phyloP scores from a whole-genome alignment of 768 basidiomycete species.

The Pleurotus tuber-regium region DNA sequence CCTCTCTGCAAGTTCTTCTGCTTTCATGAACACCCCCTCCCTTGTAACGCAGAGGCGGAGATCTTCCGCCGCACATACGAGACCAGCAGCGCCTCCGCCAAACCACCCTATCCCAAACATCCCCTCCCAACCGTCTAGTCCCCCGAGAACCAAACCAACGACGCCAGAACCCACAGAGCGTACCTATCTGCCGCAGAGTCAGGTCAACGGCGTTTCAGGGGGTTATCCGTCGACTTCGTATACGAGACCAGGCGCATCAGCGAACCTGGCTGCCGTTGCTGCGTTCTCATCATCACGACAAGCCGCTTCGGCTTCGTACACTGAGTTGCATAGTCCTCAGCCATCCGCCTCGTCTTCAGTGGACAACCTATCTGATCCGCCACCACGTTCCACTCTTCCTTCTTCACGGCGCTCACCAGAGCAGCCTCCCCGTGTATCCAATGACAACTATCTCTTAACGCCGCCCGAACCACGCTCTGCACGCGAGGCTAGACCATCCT shows the following conservation, averaged over 20 bases:
- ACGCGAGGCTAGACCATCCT: slow-evolving; percentile 62
- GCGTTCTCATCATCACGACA: slow-evolving; percentile 57
- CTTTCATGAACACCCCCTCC: slow-evolving; percentile 14
- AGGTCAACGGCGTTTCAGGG: slow-evolving; percentile 25
- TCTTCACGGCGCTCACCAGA: slow-evolving; percentile 24
- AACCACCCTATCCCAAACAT: slow-evolving; percentile 71
- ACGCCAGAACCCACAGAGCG: slow-evolving; percentile 21
- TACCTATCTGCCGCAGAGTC: slow-evolving; percentile 21
- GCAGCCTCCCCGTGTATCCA: not conserved
- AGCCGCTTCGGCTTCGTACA: slow-evolving; percentile 20
- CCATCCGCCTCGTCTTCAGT: slow-evolving; percentile 37
- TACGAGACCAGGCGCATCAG: slow-evolving; percentile 36
- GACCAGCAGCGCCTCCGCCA: slow-evolving; percentile 71
- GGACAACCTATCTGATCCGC: slow-evolving; percentile 56
- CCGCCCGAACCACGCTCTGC: slow-evolving; percentile 37
- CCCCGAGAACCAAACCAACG: slow-evolving; percentile 20
- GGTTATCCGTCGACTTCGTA: slow-evolving; percentile 34
- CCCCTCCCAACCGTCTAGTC: slow-evolving; percentile 31
- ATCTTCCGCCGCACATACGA: slow-evolving; percentile 60
- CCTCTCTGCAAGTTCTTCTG: not conserved
- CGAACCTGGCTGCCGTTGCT: slow-evolving; percentile 56
- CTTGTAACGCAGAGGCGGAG: slow-evolving; percentile 57
- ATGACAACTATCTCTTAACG: slow-evolving; percentile 14
- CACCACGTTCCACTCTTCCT: slow-evolving; percentile 52
- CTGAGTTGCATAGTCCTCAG: slow-evolving; percentile 15